Evolutionary conservation across 1,284 basidiomycete genomes (phyloP).

Genomic region (Papiliotrema nemorosa): DNA sequence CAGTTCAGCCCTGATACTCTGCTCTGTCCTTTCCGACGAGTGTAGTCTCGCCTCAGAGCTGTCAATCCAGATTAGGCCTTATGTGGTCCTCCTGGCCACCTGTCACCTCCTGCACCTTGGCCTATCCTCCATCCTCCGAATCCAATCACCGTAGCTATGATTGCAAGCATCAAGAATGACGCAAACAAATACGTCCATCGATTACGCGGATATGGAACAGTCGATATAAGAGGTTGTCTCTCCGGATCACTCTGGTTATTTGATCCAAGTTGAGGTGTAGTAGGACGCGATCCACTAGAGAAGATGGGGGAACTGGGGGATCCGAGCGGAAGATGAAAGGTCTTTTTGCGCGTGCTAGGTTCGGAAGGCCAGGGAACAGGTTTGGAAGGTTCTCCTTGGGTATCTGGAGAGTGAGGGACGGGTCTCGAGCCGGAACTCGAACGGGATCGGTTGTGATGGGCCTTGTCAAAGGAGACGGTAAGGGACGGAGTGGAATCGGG

Average conservation of each 20-base stretch:
- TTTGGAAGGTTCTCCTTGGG: not conserved
- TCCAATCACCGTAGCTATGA: slow-evolving; percentile 16
- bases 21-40: too few species aligned
- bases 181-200: too few species aligned
- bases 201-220: too few species aligned
- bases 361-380: not conserved
- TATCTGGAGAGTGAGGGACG: not conserved
- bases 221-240: slow-evolving; percentile 22
- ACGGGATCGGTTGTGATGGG: not conserved
- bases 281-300: not conserved
- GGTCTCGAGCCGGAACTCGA: not conserved
- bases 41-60: too few species aligned
- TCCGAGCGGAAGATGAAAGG: slow-evolving; percentile 1
- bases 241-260: slow-evolving; percentile 16
- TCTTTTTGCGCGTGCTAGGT: not conserved
- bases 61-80: too few species aligned
- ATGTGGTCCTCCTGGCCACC: slow-evolving; percentile 32
- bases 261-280: not conserved
- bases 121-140: slow-evolving; percentile 31
- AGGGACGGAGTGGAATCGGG: not conserved
- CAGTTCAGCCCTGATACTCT: too few species aligned
- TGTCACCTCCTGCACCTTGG: slow-evolving; percentile 24
- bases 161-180: slow-evolving; percentile 3
- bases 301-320: not conserved
- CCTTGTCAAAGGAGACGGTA: not conserved